A percentile compares a stretch with the other conserved stretches of the same genome.
phyloP scores from a whole-genome alignment of 352 stramenopile genomes.

The Halophytophthora batemanensis region DNA sequence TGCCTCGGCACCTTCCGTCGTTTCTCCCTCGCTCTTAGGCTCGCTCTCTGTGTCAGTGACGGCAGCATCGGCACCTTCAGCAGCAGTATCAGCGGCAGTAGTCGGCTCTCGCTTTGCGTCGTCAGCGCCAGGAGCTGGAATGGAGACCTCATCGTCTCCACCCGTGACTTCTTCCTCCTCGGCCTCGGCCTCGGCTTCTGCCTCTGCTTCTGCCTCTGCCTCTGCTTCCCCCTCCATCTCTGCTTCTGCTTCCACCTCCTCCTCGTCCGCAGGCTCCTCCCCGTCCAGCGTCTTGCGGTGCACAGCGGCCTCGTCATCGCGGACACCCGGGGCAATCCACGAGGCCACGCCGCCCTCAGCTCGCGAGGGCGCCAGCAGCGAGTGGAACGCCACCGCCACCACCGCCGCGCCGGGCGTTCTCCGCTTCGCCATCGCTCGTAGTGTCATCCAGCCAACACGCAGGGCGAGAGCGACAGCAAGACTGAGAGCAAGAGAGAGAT shows the following conservation, averaged over 20 bases:
- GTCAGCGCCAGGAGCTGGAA: background rate
- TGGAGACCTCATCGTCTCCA: constrained; percentile 1
- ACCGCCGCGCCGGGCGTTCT: background rate
- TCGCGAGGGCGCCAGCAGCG: constrained; percentile 5
- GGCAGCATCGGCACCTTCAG: background rate
- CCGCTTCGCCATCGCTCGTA: background rate
- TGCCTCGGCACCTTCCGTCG: constrained; percentile 1
- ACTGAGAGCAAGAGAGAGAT: too few species aligned
- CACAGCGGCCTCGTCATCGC: background rate
- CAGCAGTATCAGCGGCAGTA: background rate
- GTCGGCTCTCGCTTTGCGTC: too few species aligned
- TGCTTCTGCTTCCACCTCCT: background rate
- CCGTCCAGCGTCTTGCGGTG: background rate
- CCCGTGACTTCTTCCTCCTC: constrained; percentile 11
- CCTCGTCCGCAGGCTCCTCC: background rate
- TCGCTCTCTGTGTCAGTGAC: background rate
- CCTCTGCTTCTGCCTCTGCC: constrained; percentile 1
- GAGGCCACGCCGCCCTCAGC: background rate
- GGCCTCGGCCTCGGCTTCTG: constrained; percentile 7
- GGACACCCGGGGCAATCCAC: too few species aligned
- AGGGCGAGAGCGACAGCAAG: too few species aligned
- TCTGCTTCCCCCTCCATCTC: constrained; percentile 4
- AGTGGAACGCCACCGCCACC: constrained; percentile 1
- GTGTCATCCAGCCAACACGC: background rate
- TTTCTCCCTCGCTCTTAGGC: background rate